Evolutionary conservation across 352 stramenopile species (phyloP).

Genomic region (Phytophthora lateralis): DNA sequence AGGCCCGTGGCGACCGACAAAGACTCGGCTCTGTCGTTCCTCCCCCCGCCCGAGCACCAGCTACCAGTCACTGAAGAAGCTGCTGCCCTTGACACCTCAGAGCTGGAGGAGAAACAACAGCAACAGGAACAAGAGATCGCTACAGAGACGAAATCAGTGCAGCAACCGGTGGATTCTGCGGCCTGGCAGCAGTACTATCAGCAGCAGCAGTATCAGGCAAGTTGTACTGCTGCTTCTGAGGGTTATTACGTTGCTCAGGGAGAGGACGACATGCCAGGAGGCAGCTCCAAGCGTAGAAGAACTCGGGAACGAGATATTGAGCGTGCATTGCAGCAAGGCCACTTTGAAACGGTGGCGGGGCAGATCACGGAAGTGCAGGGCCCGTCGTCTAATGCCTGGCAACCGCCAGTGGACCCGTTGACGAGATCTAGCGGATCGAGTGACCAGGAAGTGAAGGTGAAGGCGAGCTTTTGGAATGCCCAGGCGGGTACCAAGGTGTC

Average conservation of each 20-base stretch:
- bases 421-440: slow-evolving; percentile 16
- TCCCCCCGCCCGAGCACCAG: slow-evolving; percentile 64
- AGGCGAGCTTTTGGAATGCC: slow-evolving; percentile 78
- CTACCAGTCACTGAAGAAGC: slow-evolving; percentile 14
- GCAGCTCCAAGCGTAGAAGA: slow-evolving; percentile 56
- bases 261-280: slow-evolving; percentile 29
- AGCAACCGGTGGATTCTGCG: slow-evolving; percentile 26
- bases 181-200: slow-evolving; percentile 51
- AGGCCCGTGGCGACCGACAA: slow-evolving; percentile 10
- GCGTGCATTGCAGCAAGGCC: slow-evolving; percentile 66
- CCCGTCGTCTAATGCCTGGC: slow-evolving; percentile 53
- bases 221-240: slow-evolving; percentile 23
- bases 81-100: not conserved
- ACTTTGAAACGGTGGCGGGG: slow-evolving; percentile 62
- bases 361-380: slow-evolving; percentile 75
- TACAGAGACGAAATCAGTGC: slow-evolving; percentile 14
- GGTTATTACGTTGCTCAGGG: slow-evolving; percentile 45
- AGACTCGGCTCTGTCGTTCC: slow-evolving; percentile 52
- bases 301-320: slow-evolving; percentile 75
- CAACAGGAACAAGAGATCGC: slow-evolving; percentile 2
- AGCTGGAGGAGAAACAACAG: slow-evolving; percentile 21
- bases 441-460: slow-evolving; percentile 56
- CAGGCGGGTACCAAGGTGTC: slow-evolving; percentile 54
- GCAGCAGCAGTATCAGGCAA: slow-evolving; percentile 40
- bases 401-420: slow-evolving; percentile 43